Conservation (phyloP, 1,139 yeast genomes). For the Yamadazyma pseudoaaseri region DNA sequence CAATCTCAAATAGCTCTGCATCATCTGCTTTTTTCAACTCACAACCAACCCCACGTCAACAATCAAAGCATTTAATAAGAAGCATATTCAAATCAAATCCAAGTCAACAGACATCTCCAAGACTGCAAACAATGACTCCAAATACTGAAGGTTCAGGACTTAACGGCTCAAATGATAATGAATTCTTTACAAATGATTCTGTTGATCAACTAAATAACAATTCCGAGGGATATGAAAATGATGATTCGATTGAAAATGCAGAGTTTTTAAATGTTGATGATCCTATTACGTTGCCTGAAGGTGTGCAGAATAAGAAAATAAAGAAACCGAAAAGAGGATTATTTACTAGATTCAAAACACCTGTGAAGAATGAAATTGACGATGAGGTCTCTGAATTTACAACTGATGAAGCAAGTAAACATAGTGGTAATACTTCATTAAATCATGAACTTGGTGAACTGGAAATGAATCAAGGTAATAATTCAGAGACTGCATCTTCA, state of each 20-base stretch:
- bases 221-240: neutral
- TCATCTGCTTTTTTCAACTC: conserved; percentile 10
- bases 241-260: neutral
- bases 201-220: neutral
- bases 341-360: conserved; percentile 43
- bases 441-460: conserved; percentile 11
- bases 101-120: conserved; percentile 3
- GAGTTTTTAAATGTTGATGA: neutral
- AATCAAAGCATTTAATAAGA: conserved; percentile 38
- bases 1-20: conserved; percentile 10
- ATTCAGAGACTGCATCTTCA: conserved; percentile 27
- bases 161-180: neutral
- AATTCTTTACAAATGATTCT: neutral
- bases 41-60: conserved; percentile 19
- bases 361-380: conserved; percentile 21
- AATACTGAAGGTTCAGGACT: neutral
- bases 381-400: conserved; percentile 9
- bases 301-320: conserved; percentile 21
- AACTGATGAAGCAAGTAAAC: conserved; percentile 12
- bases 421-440: conserved; percentile 12
- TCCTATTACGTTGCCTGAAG: conserved; percentile 7
- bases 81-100: conserved; percentile 39
- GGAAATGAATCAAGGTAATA: conserved; percentile 6
- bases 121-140: neutral
- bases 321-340: conserved; percentile 37